Percentiles rank a stretch among this genome's conserved stretches.
phyloP scores from a whole-genome alignment of 352 stramenopile species.

The Pythium diclinum region DNA sequence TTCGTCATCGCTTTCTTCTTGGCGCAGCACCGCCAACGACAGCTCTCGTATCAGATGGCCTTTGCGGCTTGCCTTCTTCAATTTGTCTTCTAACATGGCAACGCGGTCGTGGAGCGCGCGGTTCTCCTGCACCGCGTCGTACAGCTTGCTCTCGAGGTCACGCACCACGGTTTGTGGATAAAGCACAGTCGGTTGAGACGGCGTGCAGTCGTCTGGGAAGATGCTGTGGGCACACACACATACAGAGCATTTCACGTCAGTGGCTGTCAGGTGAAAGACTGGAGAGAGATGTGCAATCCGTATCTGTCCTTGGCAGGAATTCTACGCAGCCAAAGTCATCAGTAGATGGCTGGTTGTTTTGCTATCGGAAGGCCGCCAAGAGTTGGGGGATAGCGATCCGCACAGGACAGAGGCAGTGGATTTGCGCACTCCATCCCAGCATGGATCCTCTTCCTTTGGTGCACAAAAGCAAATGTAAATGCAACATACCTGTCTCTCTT shows the following conservation, averaged over 20 bases:
- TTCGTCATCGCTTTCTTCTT: constrained; percentile 13
- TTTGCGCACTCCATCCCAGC: constrained; percentile 1
- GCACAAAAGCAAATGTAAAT: constrained; percentile 2
- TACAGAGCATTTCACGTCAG: not conserved
- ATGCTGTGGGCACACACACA: constrained; percentile 21
- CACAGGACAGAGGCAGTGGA: not conserved
- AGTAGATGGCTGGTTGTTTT: constrained; percentile 50
- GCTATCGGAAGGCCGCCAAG: constrained; percentile 24
- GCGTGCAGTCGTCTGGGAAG: constrained; percentile 22
- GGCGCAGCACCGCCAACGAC: constrained; percentile 43
- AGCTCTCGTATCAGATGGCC: constrained; percentile 43
- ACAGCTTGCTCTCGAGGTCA: constrained; percentile 25
- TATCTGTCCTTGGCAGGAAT: constrained; percentile 89
- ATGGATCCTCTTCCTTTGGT: constrained; percentile 1
- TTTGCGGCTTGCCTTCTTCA: constrained; percentile 36
- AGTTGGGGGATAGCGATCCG: not conserved
- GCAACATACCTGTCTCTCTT: constrained; percentile 45
- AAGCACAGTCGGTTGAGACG: constrained; percentile 11
- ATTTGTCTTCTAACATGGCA: constrained; percentile 32
- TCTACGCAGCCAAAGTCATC: constrained; percentile 87
- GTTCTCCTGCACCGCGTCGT: constrained; percentile 38
- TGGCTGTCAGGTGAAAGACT: not conserved
- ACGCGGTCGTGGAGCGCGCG: constrained; percentile 36
- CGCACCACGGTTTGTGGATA: constrained; percentile 27
- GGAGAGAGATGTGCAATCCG: constrained; percentile 59